Percentiles rank a stretch among this genome's conserved stretches.
phyloP scores from a whole-genome alignment of 2,329 filamentous ascomycete species.

The Diaporthe caulivora region DNA sequence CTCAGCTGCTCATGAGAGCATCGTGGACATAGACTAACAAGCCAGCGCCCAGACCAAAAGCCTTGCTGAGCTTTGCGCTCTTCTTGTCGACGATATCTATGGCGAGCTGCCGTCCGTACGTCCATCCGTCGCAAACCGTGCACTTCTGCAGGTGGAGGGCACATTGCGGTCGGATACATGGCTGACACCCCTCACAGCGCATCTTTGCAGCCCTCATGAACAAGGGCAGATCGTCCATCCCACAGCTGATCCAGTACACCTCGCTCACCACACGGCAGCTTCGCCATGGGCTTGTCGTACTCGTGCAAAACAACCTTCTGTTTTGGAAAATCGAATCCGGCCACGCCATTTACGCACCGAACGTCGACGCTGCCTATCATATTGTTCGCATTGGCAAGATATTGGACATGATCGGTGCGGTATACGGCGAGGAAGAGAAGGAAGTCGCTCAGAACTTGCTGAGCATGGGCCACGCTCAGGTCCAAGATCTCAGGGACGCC shows the following conservation, averaged over 20 bases:
- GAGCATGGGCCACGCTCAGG: conserved; percentile 80
- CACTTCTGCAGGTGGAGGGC: conserved; percentile 35
- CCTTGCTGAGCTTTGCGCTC: conserved; percentile 87
- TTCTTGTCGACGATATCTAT: conserved; percentile 89
- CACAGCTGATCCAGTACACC: conserved; percentile 78
- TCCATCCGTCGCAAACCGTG: conserved; percentile 42
- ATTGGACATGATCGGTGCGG: conserved; percentile 78
- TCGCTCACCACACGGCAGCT: conserved; percentile 80
- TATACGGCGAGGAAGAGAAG: conserved; percentile 80
- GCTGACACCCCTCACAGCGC: conserved; percentile 66
- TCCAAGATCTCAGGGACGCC: conserved; percentile 76
- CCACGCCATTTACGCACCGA: conserved; percentile 84
- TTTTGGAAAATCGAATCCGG: conserved; percentile 77
- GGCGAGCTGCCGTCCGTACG: conserved; percentile 93
- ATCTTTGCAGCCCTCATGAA: conserved; percentile 85
- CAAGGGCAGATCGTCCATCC: conserved; percentile 81
- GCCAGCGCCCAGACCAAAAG: conserved; percentile 70
- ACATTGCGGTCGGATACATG: conserved; percentile 30
- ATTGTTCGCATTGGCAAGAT: conserved; percentile 86
- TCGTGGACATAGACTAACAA: conserved; percentile 4
- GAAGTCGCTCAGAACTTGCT: conserved; percentile 82
- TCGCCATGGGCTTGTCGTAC: conserved; percentile 83
- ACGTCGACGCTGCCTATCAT: conserved; percentile 83
- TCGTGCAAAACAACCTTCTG: conserved; percentile 90
- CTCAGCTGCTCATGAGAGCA: conserved; percentile 30